A percentile compares a stretch with the other conserved stretches of the same genome.
These are phyloP conservation scores for Ganoderma multipileum DNA, from an alignment of 1,284 basidiomycete genomes.

Conservation along the genomic window DNA sequence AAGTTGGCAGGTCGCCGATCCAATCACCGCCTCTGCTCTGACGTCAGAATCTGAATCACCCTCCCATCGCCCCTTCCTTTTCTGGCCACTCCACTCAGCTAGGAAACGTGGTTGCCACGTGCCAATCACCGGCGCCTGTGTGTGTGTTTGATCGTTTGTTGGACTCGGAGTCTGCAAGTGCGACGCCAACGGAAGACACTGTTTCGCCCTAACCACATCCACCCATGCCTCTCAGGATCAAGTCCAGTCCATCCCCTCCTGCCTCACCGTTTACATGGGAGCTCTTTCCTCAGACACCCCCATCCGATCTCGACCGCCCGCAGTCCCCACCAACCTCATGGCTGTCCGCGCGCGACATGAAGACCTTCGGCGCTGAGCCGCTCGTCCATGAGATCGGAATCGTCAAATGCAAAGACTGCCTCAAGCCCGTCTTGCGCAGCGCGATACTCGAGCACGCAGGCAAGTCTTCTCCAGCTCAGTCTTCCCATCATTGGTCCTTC, in stretches of 20 bases:
- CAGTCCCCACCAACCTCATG: slow-evolving; percentile 81
- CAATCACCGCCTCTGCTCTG: slow-evolving; percentile 25
- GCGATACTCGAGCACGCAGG: slow-evolving; percentile 80
- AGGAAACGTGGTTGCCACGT: not conserved
- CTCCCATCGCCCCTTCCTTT: slow-evolving; percentile 1
- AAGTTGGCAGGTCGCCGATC: slow-evolving; percentile 24
- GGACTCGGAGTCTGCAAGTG: not conserved
- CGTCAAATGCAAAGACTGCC: slow-evolving; percentile 80
- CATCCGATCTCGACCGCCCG: slow-evolving; percentile 34
- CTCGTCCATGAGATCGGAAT: slow-evolving; percentile 72
- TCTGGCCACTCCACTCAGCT: not conserved
- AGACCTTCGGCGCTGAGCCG: slow-evolving; percentile 81
- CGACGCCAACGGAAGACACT: not conserved
- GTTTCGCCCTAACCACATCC: slow-evolving; percentile 1
- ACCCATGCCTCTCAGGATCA: slow-evolving; percentile 63
- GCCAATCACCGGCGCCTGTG: not conserved
- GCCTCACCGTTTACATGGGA: slow-evolving; percentile 66
- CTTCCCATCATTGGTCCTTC: not conserved
- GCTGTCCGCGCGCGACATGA: slow-evolving; percentile 87
- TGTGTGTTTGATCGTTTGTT: not conserved
- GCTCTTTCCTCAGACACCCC: slow-evolving; percentile 45
- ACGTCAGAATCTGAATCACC: slow-evolving; percentile 28
- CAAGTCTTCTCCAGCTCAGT: slow-evolving; percentile 41
- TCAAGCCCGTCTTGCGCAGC: slow-evolving; percentile 77
- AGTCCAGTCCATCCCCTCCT: slow-evolving; percentile 48